Evolutionary conservation across 169 alveolate species (phyloP), one percentile per base, ranked within the genome.

Genomic region (Prorocentrum cordatum): DNA sequence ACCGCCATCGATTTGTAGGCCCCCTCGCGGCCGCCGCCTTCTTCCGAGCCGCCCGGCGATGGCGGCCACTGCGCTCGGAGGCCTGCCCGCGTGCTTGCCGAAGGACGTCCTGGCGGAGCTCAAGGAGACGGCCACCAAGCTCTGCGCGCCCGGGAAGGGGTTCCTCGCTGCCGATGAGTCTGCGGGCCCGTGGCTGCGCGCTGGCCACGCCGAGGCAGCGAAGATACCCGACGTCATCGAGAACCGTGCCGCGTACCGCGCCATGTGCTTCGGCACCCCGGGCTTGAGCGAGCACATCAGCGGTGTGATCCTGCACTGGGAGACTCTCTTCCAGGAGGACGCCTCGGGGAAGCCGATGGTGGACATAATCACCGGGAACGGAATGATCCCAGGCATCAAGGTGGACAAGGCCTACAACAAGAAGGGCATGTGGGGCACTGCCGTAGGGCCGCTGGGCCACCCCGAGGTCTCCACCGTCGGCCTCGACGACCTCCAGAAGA

Each of bases 161-260:
- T 96, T 98, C 87, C 94, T 98, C 36, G 99, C 99, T 24, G 99
- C 99, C 24, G 99, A 98, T 93, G 99, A 98, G 94, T 96, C 99
- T 35, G 96, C 99, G 31, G 94, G 93, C 24, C 84, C 84, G 16
- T 73, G 84, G 84, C 70, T 73, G 6, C 45, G 84, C n/a, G 84
- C 84, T 35, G 35, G 84, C 6, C 70, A 73, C 31, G 84, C 84
- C 9, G 84, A 73, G 31, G 85, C 85, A 14, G 85, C 85, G 5
- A 73, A 73, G 70, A 73, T 73, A 50, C 85, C 85, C 32, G 68
- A 77, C 58, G 72, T 58, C 61, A 77, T 77, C 27, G 87, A 77
- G 61, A 77, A 77, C 87, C n/a, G 87, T 35, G 87, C 87, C 0
- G 87, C 61, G 22, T 77, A 77, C 62, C 72, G 87, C 9, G 6